phyloP scores from a whole-genome alignment of 1,139 yeast species.

The Yamadazyma friedrichii region DNA sequence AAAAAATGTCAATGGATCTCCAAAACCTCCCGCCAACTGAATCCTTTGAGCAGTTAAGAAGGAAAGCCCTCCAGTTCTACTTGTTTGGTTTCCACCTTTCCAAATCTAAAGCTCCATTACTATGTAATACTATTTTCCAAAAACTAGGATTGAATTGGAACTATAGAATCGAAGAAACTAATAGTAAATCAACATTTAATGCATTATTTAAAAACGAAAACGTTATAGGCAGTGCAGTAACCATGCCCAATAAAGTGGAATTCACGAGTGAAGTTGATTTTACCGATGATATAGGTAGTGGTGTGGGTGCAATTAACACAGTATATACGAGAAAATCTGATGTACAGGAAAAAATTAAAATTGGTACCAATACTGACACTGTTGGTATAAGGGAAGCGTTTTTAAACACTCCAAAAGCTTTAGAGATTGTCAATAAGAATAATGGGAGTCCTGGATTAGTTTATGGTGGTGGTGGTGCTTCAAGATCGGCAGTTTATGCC shows the following conservation, averaged over 20 bases:
- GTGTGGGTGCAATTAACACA: conserved; percentile 31
- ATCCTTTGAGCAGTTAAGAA: conserved; percentile 17
- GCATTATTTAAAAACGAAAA: conserved; percentile 8
- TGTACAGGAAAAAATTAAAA: conserved; percentile 7
- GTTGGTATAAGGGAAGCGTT: conserved; percentile 27
- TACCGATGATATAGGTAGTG: conserved; percentile 23
- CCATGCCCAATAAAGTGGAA: conserved; percentile 28
- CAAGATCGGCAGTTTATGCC: conserved; percentile 30
- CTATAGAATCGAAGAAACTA: conserved; percentile 21
- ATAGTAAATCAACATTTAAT: conserved; percentile 12
- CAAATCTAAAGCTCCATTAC: conserved; percentile 15
- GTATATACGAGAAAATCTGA: conserved; percentile 20
- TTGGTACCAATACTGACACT: conserved; percentile 32
- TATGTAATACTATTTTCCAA: conserved; percentile 18
- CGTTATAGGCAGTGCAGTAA: conserved; percentile 26
- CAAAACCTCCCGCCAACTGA: conserved; percentile 8
- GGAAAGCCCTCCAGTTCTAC: conserved; percentile 15
- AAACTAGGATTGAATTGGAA: conserved; percentile 26
- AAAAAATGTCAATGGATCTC: no score
- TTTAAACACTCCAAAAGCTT: conserved; percentile 15
- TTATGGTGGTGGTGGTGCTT: conserved; percentile 35
- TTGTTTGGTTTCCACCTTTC: conserved; percentile 18
- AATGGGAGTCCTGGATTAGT: conserved; percentile 24
- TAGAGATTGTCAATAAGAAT: conserved; percentile 4
- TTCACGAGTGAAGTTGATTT: conserved; percentile 23